A percentile compares a stretch with the other conserved stretches of the same genome.
Conservation (phyloP, 1,284 basidiomycete species). For the Puccinia sorghi region DNA sequence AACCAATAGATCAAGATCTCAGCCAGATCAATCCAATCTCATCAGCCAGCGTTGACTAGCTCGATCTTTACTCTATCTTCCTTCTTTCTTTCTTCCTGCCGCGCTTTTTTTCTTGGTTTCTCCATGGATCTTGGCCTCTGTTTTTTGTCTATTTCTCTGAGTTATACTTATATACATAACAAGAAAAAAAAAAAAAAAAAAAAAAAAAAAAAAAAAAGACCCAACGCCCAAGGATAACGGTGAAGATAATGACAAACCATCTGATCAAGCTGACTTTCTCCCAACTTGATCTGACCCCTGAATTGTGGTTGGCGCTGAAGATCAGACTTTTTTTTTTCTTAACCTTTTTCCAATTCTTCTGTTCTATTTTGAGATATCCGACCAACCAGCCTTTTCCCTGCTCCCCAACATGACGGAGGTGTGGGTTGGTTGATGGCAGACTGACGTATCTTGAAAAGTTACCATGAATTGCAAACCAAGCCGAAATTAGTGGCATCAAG, state of each 20-base stretch:
- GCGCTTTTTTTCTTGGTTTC: conserved; percentile 14
- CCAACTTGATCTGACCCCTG: conserved; percentile 36
- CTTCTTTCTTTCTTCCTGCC: conserved; percentile 3
- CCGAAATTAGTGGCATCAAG: conserved; percentile 7
- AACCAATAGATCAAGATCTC: not conserved
- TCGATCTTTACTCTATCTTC: conserved; percentile 6
- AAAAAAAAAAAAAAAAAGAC: not conserved
- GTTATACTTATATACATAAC: too few species aligned
- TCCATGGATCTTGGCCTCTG: conserved; percentile 9
- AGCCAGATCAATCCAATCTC: conserved; percentile 26
- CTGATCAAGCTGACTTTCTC: conserved; percentile 35
- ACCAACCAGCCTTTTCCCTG: not conserved
- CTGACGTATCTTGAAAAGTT: conserved; percentile 27
- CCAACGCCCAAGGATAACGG: conserved; percentile 29
- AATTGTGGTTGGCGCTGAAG: conserved; percentile 37
- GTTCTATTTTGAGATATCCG: conserved; percentile 23
- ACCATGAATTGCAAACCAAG: conserved; percentile 13
- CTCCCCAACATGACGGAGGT: conserved; percentile 28
- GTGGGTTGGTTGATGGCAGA: conserved; percentile 21
- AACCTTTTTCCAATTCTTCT: not conserved
- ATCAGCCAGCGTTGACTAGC: conserved; percentile 11
- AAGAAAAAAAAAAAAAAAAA: too few species aligned
- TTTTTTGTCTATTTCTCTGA: conserved; percentile 16
- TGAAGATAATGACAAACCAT: conserved; percentile 38
- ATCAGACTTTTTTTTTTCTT: conserved; percentile 16